These are phyloP conservation scores for Garcia nutans DNA, from an alignment of 345 rosid species.

Conservation along the genomic window DNA sequence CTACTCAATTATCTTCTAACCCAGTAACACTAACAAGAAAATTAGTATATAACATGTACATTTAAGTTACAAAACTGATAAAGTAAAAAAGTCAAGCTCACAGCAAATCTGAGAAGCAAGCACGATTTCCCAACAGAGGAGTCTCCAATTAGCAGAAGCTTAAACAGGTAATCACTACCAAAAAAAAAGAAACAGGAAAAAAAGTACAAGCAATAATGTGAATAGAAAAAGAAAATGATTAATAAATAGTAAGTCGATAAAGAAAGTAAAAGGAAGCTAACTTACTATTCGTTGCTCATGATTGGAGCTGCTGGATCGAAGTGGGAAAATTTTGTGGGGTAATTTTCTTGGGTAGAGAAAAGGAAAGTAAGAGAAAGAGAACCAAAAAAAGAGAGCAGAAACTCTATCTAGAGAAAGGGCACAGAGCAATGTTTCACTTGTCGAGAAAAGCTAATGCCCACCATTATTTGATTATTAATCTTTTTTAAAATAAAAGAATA, in stretches of 20 bases:
- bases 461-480: neutral
- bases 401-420: neutral
- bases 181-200: neutral
- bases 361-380: neutral
- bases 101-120: constrained; percentile 76
- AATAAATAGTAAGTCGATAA: neutral
- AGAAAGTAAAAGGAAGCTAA: neutral
- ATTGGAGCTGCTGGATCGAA: constrained; percentile 8
- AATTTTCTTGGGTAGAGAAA: neutral
- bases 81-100: constrained; percentile 26
- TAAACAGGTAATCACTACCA: constrained; percentile 70
- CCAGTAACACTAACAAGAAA: neutral
- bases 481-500: neutral
- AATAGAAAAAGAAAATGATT: neutral
- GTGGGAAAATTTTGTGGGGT: neutral
- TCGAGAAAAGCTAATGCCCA: neutral
- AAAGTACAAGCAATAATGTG: neutral
- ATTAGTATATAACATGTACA: neutral
- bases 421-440: neutral
- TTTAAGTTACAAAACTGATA: too few relatives aligned
- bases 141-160: constrained; percentile 79
- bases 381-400: neutral
- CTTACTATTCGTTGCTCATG: constrained; percentile 35
- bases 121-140: constrained; percentile 85
- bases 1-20: neutral